A percentile compares a stretch with the other conserved stretches of the same genome.
phyloP scores from a whole-genome alignment of 768 basidiomycete genomes.

The Mycena latifolia region DNA sequence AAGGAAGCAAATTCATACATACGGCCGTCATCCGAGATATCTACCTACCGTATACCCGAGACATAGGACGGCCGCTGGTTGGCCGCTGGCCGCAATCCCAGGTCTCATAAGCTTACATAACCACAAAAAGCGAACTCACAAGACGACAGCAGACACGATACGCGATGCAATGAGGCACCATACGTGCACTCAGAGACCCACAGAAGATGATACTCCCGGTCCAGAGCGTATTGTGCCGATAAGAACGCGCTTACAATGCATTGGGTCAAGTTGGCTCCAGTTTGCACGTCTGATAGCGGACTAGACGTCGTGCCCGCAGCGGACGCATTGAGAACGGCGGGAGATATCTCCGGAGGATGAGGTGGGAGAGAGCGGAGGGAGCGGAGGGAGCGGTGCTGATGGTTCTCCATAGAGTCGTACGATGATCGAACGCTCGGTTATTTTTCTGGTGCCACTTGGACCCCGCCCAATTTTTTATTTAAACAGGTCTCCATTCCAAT shows the following conservation, averaged over 20 bases:
- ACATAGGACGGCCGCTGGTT: too few species aligned
- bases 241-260: not conserved
- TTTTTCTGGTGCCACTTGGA: not conserved
- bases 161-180: not conserved
- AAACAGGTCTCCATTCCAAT: not conserved
- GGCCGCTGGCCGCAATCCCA: not conserved
- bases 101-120: not conserved
- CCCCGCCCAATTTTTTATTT: not conserved
- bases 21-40: too few species aligned
- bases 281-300: not conserved
- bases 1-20: too few species aligned
- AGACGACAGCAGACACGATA: not conserved
- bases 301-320: not conserved
- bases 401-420: not conserved
- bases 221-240: not conserved
- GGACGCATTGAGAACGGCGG: not conserved
- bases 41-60: too few species aligned
- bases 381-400: too few species aligned
- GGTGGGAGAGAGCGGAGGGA: not conserved
- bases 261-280: not conserved
- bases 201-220: not conserved
- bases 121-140: not conserved
- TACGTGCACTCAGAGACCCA: not conserved
- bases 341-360: not conserved
- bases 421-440: not conserved